Evolutionary conservation across 2,329 filamentous ascomycete genomes (phyloP).

Genomic region (Chalaropsis thielavioides): DNA sequence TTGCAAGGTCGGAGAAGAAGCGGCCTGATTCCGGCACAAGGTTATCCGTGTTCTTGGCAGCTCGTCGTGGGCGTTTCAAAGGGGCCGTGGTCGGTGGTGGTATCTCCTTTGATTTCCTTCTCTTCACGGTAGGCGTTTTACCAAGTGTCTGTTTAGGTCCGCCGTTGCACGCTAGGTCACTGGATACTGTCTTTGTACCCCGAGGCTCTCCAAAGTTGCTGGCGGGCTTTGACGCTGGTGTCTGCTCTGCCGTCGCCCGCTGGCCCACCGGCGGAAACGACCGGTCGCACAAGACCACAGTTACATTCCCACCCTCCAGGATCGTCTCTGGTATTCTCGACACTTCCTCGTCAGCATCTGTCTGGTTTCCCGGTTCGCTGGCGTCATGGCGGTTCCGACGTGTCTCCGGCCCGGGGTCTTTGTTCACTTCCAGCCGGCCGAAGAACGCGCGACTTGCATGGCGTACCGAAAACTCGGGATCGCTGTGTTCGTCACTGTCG

Average conservation of each 20-base stretch:
- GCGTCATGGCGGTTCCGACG: neutral
- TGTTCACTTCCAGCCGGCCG: neutral
- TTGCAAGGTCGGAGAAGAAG: constrained; percentile 46
- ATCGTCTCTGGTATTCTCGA: neutral
- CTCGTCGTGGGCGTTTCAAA: constrained; percentile 20
- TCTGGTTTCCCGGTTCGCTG: neutral
- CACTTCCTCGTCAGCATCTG: neutral
- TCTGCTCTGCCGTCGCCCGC: neutral
- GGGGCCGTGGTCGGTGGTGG: constrained; percentile 7
- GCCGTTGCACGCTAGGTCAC: too few species aligned
- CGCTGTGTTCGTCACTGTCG: constrained; percentile 8
- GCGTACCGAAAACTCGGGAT: neutral
- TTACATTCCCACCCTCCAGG: neutral
- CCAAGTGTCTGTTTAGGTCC: neutral
- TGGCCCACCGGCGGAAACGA: too few species aligned
- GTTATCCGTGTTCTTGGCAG: constrained; percentile 25
- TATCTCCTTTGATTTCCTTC: neutral
- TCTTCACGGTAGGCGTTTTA: neutral
- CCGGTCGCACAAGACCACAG: neutral
- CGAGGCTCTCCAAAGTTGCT: too few species aligned
- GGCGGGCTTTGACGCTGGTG: too few species aligned
- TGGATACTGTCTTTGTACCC: too few species aligned
- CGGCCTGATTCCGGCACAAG: constrained; percentile 35
- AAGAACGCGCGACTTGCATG: constrained; percentile 1
- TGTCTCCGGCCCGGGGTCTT: neutral